A percentile compares a stretch with the other conserved stretches of the same genome.
Evolutionary conservation across 2,329 filamentous ascomycete genomes (phyloP).

Genomic region (Fusarium sulawesiense): DNA sequence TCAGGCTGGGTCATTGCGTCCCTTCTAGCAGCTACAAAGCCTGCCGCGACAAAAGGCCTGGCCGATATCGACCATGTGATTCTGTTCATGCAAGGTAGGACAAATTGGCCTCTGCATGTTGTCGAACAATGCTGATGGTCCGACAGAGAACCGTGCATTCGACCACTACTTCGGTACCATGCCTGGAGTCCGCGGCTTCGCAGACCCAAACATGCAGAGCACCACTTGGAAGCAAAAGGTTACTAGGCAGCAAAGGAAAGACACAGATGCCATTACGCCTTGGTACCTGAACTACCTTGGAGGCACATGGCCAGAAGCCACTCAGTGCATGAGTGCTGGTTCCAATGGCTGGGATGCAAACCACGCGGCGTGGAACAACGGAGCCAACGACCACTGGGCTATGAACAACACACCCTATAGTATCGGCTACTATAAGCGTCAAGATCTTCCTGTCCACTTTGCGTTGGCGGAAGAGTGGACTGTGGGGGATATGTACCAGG

Average conservation of each 20-base stretch:
- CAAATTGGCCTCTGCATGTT: too few species aligned
- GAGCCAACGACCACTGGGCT: conserved; percentile 65
- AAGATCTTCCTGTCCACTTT: conserved; percentile 13
- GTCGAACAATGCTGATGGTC: too few species aligned
- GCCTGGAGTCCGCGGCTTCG: conserved; percentile 19
- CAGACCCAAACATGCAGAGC: conserved; percentile 10
- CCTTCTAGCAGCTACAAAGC: background rate
- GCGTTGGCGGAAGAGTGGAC: conserved; percentile 14
- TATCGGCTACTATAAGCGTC: conserved; percentile 1
- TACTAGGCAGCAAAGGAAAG: background rate
- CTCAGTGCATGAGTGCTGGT: conserved; percentile 65
- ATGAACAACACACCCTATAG: conserved; percentile 47
- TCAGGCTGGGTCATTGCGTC: background rate
- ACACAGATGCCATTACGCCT: conserved; percentile 37
- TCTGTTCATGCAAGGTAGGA: conserved; percentile 12
- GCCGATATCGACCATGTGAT: conserved; percentile 23
- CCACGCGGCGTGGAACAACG: conserved; percentile 63
- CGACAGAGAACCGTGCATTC: conserved; percentile 13
- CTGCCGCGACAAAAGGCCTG: background rate
- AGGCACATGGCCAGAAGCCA: conserved; percentile 61
- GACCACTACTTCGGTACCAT: conserved; percentile 25
- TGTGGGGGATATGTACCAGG: conserved; percentile 64
- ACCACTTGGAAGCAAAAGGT: conserved; percentile 13
- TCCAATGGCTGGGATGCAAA: conserved; percentile 64
- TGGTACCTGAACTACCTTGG: conserved; percentile 68